phyloP scores from a whole-genome alignment of 495 filamentous ascomycete genomes.

The Cercophora samala region DNA sequence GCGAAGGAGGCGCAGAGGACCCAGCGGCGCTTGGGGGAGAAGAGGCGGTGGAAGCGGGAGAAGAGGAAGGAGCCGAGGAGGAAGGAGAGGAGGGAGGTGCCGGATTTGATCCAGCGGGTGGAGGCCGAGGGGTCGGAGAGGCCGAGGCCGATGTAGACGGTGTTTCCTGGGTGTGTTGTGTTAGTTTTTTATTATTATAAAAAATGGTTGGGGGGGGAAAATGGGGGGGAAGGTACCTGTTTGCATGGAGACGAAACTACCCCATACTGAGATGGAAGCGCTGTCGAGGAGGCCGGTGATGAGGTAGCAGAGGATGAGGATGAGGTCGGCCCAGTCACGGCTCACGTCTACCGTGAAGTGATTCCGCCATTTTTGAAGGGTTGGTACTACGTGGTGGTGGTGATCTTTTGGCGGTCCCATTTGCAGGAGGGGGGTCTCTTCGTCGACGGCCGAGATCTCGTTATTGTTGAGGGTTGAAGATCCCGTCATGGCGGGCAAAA shows the following conservation, averaged over 20 bases:
- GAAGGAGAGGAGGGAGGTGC: conserved; percentile 61
- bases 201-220: neutral
- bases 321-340: conserved; percentile 55
- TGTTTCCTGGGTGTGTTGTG: conserved; percentile 50
- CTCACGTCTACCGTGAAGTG: conserved; percentile 50
- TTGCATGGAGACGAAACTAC: conserved; percentile 76
- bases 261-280: conserved; percentile 68
- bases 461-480: neutral
- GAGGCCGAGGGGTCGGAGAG: conserved; percentile 52
- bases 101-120: conserved; percentile 64
- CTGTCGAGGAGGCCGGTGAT: conserved; percentile 73
- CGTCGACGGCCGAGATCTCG: conserved; percentile 25
- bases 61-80: conserved; percentile 65
- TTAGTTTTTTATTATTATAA: neutral
- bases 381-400: conserved; percentile 11
- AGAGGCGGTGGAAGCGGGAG: conserved; percentile 56
- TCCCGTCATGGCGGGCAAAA: neutral
- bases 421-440: conserved; percentile 41
- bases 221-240: conserved; percentile 47
- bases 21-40: conserved; percentile 56
- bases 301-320: conserved; percentile 64
- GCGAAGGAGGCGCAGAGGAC: conserved; percentile 60
- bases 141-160: conserved; percentile 69
- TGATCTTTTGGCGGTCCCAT: conserved; percentile 16
- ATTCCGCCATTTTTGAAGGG: conserved; percentile 30